Percentiles rank a stretch among this genome's conserved stretches.
Conservation (phyloP, 129 eudicot genomes). For the Artemisia annua region DNA sequence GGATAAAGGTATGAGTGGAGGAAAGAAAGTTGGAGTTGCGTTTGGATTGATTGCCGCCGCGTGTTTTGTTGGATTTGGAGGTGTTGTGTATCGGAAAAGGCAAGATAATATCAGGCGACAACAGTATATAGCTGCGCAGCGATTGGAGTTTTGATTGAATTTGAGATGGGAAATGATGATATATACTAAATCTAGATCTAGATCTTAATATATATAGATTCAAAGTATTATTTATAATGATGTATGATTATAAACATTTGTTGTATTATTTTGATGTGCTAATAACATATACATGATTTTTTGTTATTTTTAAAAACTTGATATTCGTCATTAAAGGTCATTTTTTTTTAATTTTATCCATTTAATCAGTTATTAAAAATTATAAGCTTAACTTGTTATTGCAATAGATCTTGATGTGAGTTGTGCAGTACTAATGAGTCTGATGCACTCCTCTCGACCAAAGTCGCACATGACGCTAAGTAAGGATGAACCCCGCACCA, state of each 20-base stretch:
- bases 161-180: neutral
- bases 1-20: constrained; percentile 46
- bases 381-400: neutral
- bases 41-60: constrained; percentile 52
- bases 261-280: neutral
- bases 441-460: too few relatives aligned
- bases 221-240: neutral
- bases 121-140: constrained; percentile 46
- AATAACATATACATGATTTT: neutral
- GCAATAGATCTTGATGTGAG: neutral
- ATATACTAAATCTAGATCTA: neutral
- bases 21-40: constrained; percentile 59
- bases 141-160: constrained; percentile 35
- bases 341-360: too few relatives aligned
- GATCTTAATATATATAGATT: too few relatives aligned
- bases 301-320: neutral
- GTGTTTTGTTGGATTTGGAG: constrained; percentile 43
- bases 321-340: neutral
- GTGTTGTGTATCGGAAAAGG: constrained; percentile 51
- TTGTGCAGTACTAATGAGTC: too few relatives aligned
- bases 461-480: too few relatives aligned
- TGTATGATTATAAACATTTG: neutral
- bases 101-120: constrained; percentile 54
- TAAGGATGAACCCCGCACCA: too few relatives aligned
- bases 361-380: too few relatives aligned